Percentiles rank a stretch among this genome's conserved stretches.
Evolutionary conservation across 306 rosid genomes (phyloP).

Genomic region (Trifolium repens): DNA sequence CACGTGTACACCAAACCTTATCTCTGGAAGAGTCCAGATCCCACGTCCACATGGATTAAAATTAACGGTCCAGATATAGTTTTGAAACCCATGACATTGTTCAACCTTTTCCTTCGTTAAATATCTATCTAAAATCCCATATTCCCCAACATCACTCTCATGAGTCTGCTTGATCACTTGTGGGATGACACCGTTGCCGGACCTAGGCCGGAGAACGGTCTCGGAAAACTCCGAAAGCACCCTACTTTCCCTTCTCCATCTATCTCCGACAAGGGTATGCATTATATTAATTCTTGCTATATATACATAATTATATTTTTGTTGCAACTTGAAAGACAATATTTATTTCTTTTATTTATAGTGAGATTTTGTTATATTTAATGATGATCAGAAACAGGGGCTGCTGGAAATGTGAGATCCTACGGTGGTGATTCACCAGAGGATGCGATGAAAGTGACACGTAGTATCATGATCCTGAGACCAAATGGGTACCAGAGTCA

Average conservation of each 20-base stretch:
- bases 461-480: conserved; percentile 88
- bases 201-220: conserved; percentile 83
- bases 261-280: conserved; percentile 55
- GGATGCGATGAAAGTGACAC: conserved; percentile 64
- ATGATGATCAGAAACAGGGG: conserved; percentile 28
- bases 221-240: conserved; percentile 81
- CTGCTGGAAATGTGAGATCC: conserved; percentile 54
- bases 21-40: conserved; percentile 57
- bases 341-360: too few species aligned
- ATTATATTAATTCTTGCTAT: too few species aligned
- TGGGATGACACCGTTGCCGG: conserved; percentile 99
- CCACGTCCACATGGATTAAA: conserved; percentile 39
- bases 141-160: conserved; percentile 13
- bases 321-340: too few species aligned
- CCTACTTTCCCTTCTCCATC: conserved; percentile 52
- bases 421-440: conserved; percentile 55
- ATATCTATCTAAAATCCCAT: conserved; percentile 35
- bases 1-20: conserved; percentile 55
- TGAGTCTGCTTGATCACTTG: conserved; percentile 91
- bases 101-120: conserved; percentile 50
- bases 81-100: conserved; percentile 36
- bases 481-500: conserved; percentile 75
- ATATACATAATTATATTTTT: too few species aligned
- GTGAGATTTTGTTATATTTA: too few species aligned
- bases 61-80: conserved; percentile 48